Evolutionary conservation across 805 yeast species (phyloP).

Genomic region (Sugiyamaella mastotermitis): DNA sequence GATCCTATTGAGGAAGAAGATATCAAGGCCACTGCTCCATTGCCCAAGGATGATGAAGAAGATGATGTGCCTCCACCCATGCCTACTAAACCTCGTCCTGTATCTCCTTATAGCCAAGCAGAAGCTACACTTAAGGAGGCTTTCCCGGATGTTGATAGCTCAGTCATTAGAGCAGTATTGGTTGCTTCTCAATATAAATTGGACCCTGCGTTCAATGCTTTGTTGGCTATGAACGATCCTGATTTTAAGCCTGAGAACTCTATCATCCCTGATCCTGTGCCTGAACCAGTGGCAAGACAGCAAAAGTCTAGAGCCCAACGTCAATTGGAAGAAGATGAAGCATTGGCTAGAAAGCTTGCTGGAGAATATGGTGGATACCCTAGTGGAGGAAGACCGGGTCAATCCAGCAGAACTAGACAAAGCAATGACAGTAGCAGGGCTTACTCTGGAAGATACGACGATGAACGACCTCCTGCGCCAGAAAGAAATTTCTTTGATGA

Average conservation of each 20-base stretch:
- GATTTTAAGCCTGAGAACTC: conserved; percentile 22
- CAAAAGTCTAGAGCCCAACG: conserved; percentile 9
- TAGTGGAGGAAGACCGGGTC: too few relatives aligned
- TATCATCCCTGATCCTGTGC: conserved; percentile 17
- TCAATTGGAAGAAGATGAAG: conserved; percentile 70
- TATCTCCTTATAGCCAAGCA: conserved; percentile 50
- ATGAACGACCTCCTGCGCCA: conserved; percentile 18
- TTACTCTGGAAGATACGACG: conserved; percentile 23
- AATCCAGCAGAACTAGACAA: conserved; percentile 10
- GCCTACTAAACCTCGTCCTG: conserved; percentile 57
- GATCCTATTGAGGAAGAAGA: conserved; percentile 4
- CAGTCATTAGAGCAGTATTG: conserved; percentile 66
- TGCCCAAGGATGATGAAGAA: conserved; percentile 10
- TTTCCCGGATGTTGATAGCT: conserved; percentile 71
- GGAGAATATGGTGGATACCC: conserved; percentile 13
- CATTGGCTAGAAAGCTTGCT: conserved; percentile 74
- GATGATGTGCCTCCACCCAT: conserved; percentile 33
- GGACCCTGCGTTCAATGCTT: conserved; percentile 85
- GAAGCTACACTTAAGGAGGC: conserved; percentile 69
- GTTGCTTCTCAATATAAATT: conserved; percentile 79
- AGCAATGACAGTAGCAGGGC: conserved; percentile 12
- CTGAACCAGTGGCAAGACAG: conserved; percentile 28
- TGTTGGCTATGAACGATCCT: conserved; percentile 66
- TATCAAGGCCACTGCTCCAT: conserved; percentile 3
- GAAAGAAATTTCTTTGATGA: conserved; percentile 31